Evolutionary conservation across 108 stramenopile genomes (phyloP).

Genomic region (Epipyxis sp.): DNA sequence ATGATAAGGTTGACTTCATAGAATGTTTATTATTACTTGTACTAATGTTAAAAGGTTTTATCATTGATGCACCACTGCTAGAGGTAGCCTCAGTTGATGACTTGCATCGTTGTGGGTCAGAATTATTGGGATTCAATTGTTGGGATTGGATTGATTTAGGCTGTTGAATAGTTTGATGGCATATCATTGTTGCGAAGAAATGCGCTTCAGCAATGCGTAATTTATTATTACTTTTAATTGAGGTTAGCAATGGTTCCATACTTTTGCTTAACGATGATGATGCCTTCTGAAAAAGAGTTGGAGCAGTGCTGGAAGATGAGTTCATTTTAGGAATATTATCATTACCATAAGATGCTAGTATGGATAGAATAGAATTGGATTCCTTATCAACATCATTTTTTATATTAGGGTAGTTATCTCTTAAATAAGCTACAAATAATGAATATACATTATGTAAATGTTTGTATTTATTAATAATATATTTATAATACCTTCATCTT

Average conservation of each 20-base stretch:
- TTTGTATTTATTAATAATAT: background rate
- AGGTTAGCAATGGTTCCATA: background rate
- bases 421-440: background rate
- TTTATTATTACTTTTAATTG: background rate
- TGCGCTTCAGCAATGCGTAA: background rate
- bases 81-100: background rate
- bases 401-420: background rate
- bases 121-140: background rate
- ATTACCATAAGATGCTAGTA: background rate
- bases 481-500: background rate
- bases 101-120: background rate
- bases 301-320: background rate
- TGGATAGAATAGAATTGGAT: background rate
- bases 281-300: background rate
- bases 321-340: too few relatives aligned
- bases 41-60: too few relatives aligned
- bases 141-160: background rate
- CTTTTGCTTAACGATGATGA: background rate
- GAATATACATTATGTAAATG: background rate
- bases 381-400: background rate
- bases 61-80: background rate
- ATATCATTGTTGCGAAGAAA: background rate
- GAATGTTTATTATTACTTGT: too few relatives aligned
- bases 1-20: too few relatives aligned
- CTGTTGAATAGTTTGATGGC: background rate